A percentile compares a stretch with the other conserved stretches of the same genome.
These are phyloP conservation scores for Anthostomella pinea DNA, from an alignment of 2,329 filamentous ascomycete species.

Conservation along the genomic window DNA sequence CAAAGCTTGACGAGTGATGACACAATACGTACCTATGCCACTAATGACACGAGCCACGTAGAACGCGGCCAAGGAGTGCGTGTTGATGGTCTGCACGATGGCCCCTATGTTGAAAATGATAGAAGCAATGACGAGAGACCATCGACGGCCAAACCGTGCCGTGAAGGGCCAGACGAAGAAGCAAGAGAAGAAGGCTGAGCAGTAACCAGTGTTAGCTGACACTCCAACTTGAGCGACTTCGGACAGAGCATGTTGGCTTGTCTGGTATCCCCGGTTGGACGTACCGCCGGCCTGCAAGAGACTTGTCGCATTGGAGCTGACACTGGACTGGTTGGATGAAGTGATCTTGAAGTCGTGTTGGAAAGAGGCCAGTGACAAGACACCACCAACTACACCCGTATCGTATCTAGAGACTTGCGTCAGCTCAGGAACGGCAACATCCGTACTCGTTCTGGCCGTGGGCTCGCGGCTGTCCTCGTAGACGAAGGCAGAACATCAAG, in stretches of 20 bases:
- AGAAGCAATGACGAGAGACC: slow-evolving; percentile 38
- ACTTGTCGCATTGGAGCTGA: slow-evolving; percentile 40
- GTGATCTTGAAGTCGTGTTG: slow-evolving; percentile 37
- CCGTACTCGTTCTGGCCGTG: too few relatives aligned
- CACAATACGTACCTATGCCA: too few relatives aligned
- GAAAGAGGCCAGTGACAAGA: slow-evolving; percentile 38
- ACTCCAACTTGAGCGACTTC: too few relatives aligned
- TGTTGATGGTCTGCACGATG: slow-evolving; percentile 38
- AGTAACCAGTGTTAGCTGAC: too few relatives aligned
- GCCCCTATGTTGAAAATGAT: slow-evolving; percentile 44
- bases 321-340: slow-evolving; percentile 28
- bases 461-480: too few relatives aligned
- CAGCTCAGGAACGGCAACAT: neutral
- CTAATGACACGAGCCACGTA: slow-evolving; percentile 37
- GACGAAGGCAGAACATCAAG: too few relatives aligned
- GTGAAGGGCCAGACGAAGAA: slow-evolving; percentile 44
- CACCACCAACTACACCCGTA: slow-evolving; percentile 41
- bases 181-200: slow-evolving; percentile 40
- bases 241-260: too few relatives aligned
- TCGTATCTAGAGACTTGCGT: slow-evolving; percentile 34
- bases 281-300: slow-evolving; percentile 40
- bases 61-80: slow-evolving; percentile 35
- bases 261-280: too few relatives aligned
- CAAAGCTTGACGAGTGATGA: too few relatives aligned
- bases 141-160: slow-evolving; percentile 38